phyloP scores from a whole-genome alignment of 2,329 filamentous ascomycete genomes.

The Fusarium tanahbumbuense region DNA sequence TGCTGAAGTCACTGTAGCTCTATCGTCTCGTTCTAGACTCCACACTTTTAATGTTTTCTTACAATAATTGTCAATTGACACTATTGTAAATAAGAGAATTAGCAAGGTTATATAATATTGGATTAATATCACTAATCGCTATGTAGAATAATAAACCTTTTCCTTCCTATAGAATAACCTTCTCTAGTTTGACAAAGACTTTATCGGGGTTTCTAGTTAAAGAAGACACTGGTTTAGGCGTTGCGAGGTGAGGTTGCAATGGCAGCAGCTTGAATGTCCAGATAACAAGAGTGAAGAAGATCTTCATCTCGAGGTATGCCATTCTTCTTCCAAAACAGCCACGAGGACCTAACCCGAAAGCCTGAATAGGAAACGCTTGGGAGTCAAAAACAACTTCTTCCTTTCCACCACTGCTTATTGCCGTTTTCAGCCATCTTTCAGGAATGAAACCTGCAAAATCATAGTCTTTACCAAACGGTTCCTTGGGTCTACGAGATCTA shows the following conservation, averaged over 20 bases:
- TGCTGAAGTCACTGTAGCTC: no score
- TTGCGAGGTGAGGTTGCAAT: background rate
- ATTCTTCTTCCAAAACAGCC: constrained; percentile 53
- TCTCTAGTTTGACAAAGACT: constrained; percentile 1
- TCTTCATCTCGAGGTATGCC: constrained; percentile 47
- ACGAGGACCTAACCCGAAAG: constrained; percentile 52
- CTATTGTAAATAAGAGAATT: no score
- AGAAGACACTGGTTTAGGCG: background rate
- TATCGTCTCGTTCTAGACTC: no score
- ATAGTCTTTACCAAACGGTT: background rate
- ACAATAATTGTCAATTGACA: no score
- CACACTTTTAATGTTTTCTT: no score
- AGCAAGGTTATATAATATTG: background rate
- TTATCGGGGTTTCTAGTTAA: constrained; percentile 9
- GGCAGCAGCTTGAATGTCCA: constrained; percentile 45
- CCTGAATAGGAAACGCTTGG: constrained; percentile 47
- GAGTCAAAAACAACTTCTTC: constrained; percentile 43
- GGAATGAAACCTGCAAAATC: constrained; percentile 17
- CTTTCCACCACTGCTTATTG: background rate
- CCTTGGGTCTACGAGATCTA: background rate
- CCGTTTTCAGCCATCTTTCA: constrained; percentile 27
- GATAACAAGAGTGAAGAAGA: constrained; percentile 45
- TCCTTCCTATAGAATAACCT: background rate
- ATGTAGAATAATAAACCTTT: background rate
- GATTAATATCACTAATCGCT: background rate